phyloP scores from a whole-genome alignment of 352 stramenopile genomes.

The Globisporangium nagaii region DNA sequence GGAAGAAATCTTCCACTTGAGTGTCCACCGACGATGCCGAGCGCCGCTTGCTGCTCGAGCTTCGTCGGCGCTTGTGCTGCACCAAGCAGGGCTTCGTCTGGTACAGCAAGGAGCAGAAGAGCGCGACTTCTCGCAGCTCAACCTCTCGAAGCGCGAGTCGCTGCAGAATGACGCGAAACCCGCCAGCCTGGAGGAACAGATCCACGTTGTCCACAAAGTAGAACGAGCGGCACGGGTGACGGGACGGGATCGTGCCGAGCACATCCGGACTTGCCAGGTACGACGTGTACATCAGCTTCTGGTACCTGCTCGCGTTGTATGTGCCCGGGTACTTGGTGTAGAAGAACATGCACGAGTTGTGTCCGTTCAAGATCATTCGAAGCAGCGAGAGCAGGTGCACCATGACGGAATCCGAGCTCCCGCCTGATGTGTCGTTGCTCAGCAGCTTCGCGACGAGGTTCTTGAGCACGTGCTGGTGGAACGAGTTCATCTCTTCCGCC shows the following conservation, averaged over 20 bases:
- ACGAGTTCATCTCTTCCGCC: conserved; percentile 67
- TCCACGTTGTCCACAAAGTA: conserved; percentile 85
- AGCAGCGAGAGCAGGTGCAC: conserved; percentile 57
- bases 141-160: conserved; percentile 40
- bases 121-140: conserved; percentile 47
- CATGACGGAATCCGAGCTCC: conserved; percentile 16
- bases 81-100: conserved; percentile 72
- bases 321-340: conserved; percentile 78
- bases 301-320: conserved; percentile 49
- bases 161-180: conserved; percentile 68
- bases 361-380: conserved; percentile 73
- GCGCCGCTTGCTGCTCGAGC: conserved; percentile 21
- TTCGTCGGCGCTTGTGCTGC: conserved; percentile 52
- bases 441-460: conserved; percentile 69
- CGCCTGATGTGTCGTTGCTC: conserved; percentile 21
- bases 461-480: conserved; percentile 78
- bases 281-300: conserved; percentile 67
- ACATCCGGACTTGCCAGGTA: conserved; percentile 63
- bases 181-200: conserved; percentile 77
- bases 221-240: conserved; percentile 69
- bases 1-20: conserved; percentile 74
- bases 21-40: conserved; percentile 14
- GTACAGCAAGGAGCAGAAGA: conserved; percentile 65
- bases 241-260: conserved; percentile 43
- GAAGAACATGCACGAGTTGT: conserved; percentile 77